Evolutionary conservation across 192 early-diverging fungal genomes (phyloP).

Genomic region (Spizellomyces sp.): DNA sequence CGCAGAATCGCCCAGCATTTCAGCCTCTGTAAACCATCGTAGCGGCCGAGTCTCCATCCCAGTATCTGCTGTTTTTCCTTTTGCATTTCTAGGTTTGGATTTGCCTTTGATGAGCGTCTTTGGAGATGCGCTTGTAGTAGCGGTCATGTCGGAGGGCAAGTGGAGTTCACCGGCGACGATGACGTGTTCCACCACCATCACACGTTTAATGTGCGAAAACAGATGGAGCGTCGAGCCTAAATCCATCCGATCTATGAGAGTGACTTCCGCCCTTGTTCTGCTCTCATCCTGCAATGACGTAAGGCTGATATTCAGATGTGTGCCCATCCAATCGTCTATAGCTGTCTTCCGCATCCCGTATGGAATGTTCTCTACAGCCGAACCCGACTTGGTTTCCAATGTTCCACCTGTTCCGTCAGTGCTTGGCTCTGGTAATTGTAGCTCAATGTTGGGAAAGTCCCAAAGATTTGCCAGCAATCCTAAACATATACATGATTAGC

Average conservation of each 20-base stretch:
- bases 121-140: not conserved
- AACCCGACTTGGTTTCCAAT: too few species aligned
- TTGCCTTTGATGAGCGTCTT: not conserved
- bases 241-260: conserved; percentile 31
- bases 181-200: conserved; percentile 36
- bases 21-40: conserved; percentile 17
- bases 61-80: not conserved
- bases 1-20: conserved; percentile 2
- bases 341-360: conserved; percentile 27
- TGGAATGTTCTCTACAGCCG: not conserved
- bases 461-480: conserved; percentile 73
- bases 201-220: conserved; percentile 66
- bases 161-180: not conserved
- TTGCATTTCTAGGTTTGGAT: not conserved
- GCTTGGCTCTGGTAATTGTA: conserved; percentile 39
- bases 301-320: too few species aligned
- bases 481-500: not conserved
- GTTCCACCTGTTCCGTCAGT: not conserved
- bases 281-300: too few species aligned
- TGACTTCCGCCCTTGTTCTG: too few species aligned
- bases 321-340: conserved; percentile 17
- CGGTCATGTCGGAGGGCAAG: not conserved
- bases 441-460: conserved; percentile 65
- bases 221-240: conserved; percentile 60
- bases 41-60: not conserved